Conservation (phyloP, 495 filamentous ascomycete species). For the Hypoxylon subgilvum region DNA sequence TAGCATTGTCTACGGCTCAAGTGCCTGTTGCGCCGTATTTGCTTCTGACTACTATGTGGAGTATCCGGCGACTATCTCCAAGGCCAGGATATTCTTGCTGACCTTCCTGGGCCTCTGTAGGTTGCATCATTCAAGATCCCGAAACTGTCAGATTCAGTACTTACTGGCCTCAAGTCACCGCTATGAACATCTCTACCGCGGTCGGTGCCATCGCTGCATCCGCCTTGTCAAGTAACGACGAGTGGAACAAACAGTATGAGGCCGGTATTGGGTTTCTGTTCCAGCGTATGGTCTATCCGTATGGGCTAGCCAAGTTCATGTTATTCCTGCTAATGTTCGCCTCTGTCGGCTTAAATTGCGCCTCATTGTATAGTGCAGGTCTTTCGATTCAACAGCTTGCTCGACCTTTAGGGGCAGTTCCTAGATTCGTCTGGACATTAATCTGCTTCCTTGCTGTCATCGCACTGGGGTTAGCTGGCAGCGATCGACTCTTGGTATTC, state of each 20-base stretch:
- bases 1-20: slow-evolving; percentile 63
- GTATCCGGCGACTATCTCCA: slow-evolving; percentile 59
- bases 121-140: slow-evolving; percentile 42
- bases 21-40: slow-evolving; percentile 66
- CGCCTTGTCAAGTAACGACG: slow-evolving; percentile 54
- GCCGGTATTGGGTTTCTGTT: slow-evolving; percentile 66
- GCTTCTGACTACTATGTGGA: slow-evolving; percentile 68
- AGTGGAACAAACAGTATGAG: slow-evolving; percentile 56
- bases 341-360: slow-evolving; percentile 52
- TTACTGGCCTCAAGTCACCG: slow-evolving; percentile 42
- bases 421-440: slow-evolving; percentile 57
- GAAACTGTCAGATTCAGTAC: slow-evolving; percentile 35
- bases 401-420: slow-evolving; percentile 45
- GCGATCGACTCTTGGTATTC: slow-evolving; percentile 49
- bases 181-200: slow-evolving; percentile 63
- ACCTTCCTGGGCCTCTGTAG: slow-evolving; percentile 54
- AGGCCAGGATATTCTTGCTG: slow-evolving; percentile 59
- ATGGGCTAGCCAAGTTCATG: slow-evolving; percentile 64
- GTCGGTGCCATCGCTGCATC: slow-evolving; percentile 61
- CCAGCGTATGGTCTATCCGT: slow-evolving; percentile 59
- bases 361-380: slow-evolving; percentile 53
- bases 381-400: slow-evolving; percentile 53
- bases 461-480: slow-evolving; percentile 53
- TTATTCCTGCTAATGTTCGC: slow-evolving; percentile 62
- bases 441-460: slow-evolving; percentile 51